These are phyloP conservation scores for Persicaria tinctoria DNA, from an alignment of 148 eudicot genomes.

Conservation along the genomic window DNA sequence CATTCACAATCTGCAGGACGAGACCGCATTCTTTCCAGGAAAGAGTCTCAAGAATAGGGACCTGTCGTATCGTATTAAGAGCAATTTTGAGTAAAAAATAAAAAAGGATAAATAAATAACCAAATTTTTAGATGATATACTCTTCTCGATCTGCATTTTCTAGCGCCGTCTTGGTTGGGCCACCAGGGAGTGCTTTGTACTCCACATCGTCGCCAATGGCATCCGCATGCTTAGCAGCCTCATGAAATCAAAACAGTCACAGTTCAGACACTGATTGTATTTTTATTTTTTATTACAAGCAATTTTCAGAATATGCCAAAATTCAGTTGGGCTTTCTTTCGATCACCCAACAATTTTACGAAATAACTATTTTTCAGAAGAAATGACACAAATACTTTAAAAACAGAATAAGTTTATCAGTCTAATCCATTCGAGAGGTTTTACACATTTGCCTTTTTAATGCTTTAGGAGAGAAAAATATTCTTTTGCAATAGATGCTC, in stretches of 20 bases:
- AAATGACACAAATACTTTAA: no score
- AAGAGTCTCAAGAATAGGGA: no score
- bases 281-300: background rate
- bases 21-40: no score
- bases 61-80: no score
- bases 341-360: background rate
- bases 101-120: background rate
- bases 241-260: slow-evolving; percentile 19
- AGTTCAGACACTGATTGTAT: background rate
- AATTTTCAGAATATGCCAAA: background rate
- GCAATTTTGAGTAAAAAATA: slow-evolving; percentile 7
- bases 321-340: background rate
- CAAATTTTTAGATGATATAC: slow-evolving; percentile 2
- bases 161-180: no score
- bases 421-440: no score
- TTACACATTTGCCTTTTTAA: no score
- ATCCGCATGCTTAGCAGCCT: slow-evolving; percentile 21
- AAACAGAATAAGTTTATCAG: no score
- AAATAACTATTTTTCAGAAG: background rate
- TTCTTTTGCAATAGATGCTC: no score
- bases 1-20: no score
- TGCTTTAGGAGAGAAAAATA: no score
- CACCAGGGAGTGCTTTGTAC: slow-evolving; percentile 14
- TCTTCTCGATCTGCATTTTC: background rate
- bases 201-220: slow-evolving; percentile 37